phyloP scores from a whole-genome alignment of 2,329 filamentous ascomycete genomes.

The Exophiala mesophila region DNA sequence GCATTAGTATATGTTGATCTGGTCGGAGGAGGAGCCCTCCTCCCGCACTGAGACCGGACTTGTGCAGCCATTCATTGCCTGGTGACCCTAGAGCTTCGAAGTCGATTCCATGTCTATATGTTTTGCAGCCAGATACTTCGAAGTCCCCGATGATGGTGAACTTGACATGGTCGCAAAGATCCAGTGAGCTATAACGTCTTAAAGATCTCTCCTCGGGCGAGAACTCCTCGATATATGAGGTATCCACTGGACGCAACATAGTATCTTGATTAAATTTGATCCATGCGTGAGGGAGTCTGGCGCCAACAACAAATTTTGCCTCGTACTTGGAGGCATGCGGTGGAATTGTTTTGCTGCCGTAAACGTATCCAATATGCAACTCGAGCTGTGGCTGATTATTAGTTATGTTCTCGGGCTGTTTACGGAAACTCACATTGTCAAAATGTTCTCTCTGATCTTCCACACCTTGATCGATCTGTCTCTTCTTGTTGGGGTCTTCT shows the following conservation, averaged over 20 bases:
- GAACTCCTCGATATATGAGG: slow-evolving; percentile 35
- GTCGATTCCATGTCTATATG: slow-evolving; percentile 20
- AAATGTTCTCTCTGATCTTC: slow-evolving; percentile 20
- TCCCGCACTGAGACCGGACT: slow-evolving; percentile 24
- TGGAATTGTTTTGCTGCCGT: slow-evolving; percentile 33
- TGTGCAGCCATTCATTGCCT: slow-evolving; percentile 24
- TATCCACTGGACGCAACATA: slow-evolving; percentile 28
- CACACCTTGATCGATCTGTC: slow-evolving; percentile 29
- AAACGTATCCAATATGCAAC: slow-evolving; percentile 44
- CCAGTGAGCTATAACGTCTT: slow-evolving; percentile 34
- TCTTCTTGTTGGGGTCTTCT: slow-evolving; percentile 24
- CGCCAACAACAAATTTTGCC: slow-evolving; percentile 36
- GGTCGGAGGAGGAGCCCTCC: slow-evolving; percentile 34
- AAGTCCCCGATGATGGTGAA: slow-evolving; percentile 32
- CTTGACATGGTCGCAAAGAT: slow-evolving; percentile 32
- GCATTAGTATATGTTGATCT: slow-evolving; percentile 36
- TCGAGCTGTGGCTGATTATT: slow-evolving; percentile 27
- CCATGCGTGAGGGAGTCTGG: slow-evolving; percentile 41
- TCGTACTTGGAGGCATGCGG: slow-evolving; percentile 36
- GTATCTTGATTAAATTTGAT: slow-evolving; percentile 22
- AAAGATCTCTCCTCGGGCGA: slow-evolving; percentile 24
- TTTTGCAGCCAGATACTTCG: slow-evolving; percentile 12
- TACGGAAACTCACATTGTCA: slow-evolving; percentile 10
- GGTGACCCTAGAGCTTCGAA: slow-evolving; percentile 26
- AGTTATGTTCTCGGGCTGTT: slow-evolving; percentile 6